phyloP scores from a whole-genome alignment of 2,329 filamentous ascomycete species.

The Hypoxylon sp. region DNA sequence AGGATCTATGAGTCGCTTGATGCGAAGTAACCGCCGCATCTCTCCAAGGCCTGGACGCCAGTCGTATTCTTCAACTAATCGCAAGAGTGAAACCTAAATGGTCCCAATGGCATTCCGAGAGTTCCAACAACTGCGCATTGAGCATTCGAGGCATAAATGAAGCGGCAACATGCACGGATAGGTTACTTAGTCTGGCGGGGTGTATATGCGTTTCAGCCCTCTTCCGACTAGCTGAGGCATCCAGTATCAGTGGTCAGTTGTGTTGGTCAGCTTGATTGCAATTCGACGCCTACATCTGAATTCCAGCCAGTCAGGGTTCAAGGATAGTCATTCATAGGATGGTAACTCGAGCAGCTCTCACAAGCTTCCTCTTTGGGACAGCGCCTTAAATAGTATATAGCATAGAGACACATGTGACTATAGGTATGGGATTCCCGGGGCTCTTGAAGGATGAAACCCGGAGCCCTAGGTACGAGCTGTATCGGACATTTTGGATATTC shows the following conservation, averaged over 20 bases:
- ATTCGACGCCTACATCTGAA: slow-evolving; percentile 21
- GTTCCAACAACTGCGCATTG: slow-evolving; percentile 20
- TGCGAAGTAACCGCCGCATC: slow-evolving; percentile 6
- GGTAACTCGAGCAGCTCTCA: slow-evolving; percentile 16
- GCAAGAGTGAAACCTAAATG: slow-evolving; percentile 5
- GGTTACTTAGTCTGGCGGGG: slow-evolving; percentile 12
- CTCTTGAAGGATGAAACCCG: neutral
- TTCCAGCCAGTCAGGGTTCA: slow-evolving; percentile 26
- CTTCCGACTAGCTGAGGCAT: slow-evolving; percentile 24
- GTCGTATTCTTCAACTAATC: neutral
- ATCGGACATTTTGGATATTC: slow-evolving; percentile 26
- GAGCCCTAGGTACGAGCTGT: neutral
- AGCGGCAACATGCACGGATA: slow-evolving; percentile 7
- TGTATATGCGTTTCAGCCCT: slow-evolving; percentile 42
- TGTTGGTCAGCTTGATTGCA: slow-evolving; percentile 26
- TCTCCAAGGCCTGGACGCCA: slow-evolving; percentile 2
- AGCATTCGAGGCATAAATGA: slow-evolving; percentile 19
- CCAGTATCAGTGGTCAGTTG: slow-evolving; percentile 28
- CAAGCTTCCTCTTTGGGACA: slow-evolving; percentile 24
- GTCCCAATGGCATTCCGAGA: slow-evolving; percentile 17
- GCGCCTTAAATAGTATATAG: neutral
- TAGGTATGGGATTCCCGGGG: neutral
- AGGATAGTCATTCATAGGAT: slow-evolving; percentile 19
- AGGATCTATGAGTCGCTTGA: slow-evolving; percentile 9
- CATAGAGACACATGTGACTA: neutral